Conservation (phyloP, 345 rosid species). For the Corchorus capsularis region DNA sequence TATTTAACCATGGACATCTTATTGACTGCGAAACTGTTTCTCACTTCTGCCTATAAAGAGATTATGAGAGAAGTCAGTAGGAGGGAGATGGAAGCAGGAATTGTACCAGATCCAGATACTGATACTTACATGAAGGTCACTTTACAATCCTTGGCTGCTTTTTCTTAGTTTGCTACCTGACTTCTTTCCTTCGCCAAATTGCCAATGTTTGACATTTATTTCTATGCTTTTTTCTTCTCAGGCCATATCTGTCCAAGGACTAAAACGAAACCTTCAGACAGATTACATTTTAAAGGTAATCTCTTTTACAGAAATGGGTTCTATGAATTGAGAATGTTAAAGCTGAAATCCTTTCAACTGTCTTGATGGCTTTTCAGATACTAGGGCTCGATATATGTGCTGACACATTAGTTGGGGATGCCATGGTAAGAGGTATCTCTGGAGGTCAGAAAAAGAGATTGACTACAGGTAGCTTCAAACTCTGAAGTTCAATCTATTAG, state of each 20-base stretch:
- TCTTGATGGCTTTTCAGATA: conserved; percentile 27
- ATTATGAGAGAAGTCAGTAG: conserved; percentile 43
- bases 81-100: conserved; percentile 50
- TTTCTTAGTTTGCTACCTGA: background rate
- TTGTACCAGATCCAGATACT: conserved; percentile 46
- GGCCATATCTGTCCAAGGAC: conserved; percentile 45
- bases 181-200: background rate
- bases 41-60: conserved; percentile 20
- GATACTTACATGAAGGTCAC: conserved; percentile 55
- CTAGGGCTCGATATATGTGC: conserved; percentile 53
- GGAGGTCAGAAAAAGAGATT: conserved; percentile 56
- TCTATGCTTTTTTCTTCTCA: conserved; percentile 20
- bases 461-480: conserved; percentile 39
- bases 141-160: background rate
- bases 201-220: background rate
- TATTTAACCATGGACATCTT: background rate
- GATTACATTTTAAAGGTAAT: conserved; percentile 49
- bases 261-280: conserved; percentile 43
- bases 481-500: background rate
- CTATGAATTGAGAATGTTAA: background rate
- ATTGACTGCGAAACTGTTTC: background rate
- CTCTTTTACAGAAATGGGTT: background rate
- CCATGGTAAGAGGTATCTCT: conserved; percentile 49
- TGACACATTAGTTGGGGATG: conserved; percentile 49
- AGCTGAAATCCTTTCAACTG: background rate